phyloP scores from a whole-genome alignment of 441 rosid genomes.

The Lagerstroemia fauriei region DNA sequence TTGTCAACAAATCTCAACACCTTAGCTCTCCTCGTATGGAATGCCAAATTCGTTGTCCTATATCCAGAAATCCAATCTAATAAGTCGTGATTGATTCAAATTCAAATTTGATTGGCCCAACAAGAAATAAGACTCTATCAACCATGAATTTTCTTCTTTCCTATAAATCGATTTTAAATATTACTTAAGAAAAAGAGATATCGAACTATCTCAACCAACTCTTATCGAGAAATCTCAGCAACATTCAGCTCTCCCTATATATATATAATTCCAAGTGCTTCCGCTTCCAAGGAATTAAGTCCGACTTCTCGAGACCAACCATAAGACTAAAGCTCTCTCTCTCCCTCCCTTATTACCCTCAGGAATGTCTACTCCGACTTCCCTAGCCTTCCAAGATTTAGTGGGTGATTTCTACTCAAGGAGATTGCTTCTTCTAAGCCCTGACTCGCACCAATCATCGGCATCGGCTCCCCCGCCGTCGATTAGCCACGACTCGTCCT shows the following conservation, averaged over 20 bases:
- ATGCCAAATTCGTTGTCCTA: too few species aligned
- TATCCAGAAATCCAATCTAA: too few species aligned
- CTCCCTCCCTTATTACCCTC: background rate
- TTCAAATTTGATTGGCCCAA: too few species aligned
- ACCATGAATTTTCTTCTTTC: too few species aligned
- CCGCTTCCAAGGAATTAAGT: constrained; percentile 33
- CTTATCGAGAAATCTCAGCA: too few species aligned
- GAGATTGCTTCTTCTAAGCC: constrained; percentile 50
- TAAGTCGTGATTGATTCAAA: too few species aligned
- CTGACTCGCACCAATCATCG: constrained; percentile 35
- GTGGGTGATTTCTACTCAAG: constrained; percentile 59
- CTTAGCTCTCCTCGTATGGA: too few species aligned
- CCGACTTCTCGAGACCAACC: constrained; percentile 19
- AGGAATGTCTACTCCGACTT: constrained; percentile 46
- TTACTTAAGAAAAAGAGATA: too few species aligned
- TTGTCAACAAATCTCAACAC: constrained; percentile 8
- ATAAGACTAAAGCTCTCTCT: background rate
- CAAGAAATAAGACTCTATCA: too few species aligned
- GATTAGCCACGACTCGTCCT: constrained; percentile 22
- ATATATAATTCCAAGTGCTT: constrained; percentile 38
- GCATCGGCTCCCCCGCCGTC: constrained; percentile 43
- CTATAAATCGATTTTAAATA: too few species aligned
- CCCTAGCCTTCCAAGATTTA: constrained; percentile 42
- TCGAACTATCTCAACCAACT: too few species aligned
- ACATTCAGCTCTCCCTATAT: constrained; percentile 30